These are phyloP conservation scores for Cardamine chenopodiifolia DNA, from an alignment of 345 rosid species.

Conservation along the genomic window DNA sequence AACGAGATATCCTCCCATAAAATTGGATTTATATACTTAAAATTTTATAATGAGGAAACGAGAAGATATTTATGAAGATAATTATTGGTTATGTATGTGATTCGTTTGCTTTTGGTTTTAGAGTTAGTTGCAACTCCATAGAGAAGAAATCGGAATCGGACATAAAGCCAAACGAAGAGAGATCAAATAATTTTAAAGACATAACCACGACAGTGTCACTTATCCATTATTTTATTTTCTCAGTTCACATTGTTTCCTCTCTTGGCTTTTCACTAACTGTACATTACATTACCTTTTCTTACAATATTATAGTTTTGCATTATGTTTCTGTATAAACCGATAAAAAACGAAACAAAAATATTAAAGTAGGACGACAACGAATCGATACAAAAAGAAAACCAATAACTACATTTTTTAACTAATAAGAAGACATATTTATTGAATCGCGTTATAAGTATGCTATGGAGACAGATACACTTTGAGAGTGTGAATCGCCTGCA, in stretches of 20 bases:
- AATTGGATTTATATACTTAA: background rate
- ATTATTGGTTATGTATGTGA: conserved; percentile 26
- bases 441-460: conserved; percentile 22
- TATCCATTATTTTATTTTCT: conserved; percentile 32
- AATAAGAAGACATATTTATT: background rate
- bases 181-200: conserved; percentile 28
- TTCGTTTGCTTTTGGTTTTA: conserved; percentile 22
- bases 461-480: conserved; percentile 28
- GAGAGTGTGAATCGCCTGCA: conserved; percentile 24
- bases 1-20: conserved; percentile 22
- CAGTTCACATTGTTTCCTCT: conserved; percentile 31
- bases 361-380: background rate
- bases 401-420: background rate
- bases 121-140: background rate
- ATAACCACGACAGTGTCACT: conserved; percentile 36
- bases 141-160: conserved; percentile 23
- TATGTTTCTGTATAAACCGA: conserved; percentile 19
- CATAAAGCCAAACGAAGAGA: conserved; percentile 32
- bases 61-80: conserved; percentile 32
- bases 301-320: conserved; percentile 17
- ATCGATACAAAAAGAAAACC: background rate
- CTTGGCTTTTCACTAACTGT: conserved; percentile 29
- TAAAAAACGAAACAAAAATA: background rate
- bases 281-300: conserved; percentile 39
- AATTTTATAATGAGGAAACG: background rate